Base-by-base conservation (phyloP, 1,139 yeast species). In the Magnusiomyces paraingens region DNA sequence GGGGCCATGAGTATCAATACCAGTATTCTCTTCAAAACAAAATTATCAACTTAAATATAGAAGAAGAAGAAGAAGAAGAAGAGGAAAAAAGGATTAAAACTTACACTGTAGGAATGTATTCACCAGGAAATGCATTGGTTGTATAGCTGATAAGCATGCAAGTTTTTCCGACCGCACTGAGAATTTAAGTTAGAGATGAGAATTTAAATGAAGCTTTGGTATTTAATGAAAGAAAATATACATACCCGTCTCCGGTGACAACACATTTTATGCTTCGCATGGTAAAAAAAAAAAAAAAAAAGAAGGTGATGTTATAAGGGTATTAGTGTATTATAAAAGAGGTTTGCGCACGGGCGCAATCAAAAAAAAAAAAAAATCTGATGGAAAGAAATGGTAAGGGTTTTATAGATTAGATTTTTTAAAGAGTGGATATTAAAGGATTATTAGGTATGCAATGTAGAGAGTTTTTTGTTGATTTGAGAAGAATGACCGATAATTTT, bases 201-300 rank as follows among this genome's bases (percentile, higher is more conserved):
- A 3, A 4, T 44, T 10, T 11, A 10, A 15, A 52, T 11, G n/a
- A 49, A 29, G 48, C 14, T 14, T 15, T 6, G 39, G 46, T 20
- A 32, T 26, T 18, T 21, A 26, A 39, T 8, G n/a, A n/a, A n/a
- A n/a, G n/a, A n/a, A 47, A 35, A 35, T 15, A 36, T 4, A 68
- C 75, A 39, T 59, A 73, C 77, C 94, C 97, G 68, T 91, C 98
- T 61, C 98, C 98, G 45, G 91, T 94, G 53, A 91, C 96, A 44
- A 91, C 97, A 63, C 96, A 89, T 71, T 91, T 91, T 68, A 91
- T 88, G 59, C 95, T 84, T 76, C 93, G 85, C 95, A 89, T 86
- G 42, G 18, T 53, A 20, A n/a, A 22, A 15, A 17, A 4, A 20
- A 15, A 14, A 11, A 26, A 18, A n/a, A 14, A 26, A 40, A 29